Conservation (phyloP, 2,329 filamentous ascomycete species). For the Macroventuria anomochaeta region DNA sequence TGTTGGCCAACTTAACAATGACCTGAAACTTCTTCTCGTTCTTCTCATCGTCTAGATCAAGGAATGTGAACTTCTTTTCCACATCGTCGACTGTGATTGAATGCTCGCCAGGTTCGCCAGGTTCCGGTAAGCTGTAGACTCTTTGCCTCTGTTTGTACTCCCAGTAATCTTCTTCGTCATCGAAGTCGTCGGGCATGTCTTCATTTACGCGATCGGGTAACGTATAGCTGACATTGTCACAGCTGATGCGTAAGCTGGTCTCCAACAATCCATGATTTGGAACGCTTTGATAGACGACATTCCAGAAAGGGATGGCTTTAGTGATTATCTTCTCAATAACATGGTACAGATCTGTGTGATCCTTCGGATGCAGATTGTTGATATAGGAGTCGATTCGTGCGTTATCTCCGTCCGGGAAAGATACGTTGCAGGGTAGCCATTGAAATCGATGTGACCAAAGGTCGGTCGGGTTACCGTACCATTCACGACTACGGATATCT, state of each 20-base stretch:
- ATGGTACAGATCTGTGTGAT: slow-evolving; percentile 22
- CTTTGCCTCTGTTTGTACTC: neutral
- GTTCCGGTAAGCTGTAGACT: slow-evolving; percentile 9
- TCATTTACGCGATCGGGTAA: slow-evolving; percentile 1
- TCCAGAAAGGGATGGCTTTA: slow-evolving; percentile 26
- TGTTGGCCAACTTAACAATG: slow-evolving; percentile 66
- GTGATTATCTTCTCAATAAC: slow-evolving; percentile 29
- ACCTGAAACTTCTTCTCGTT: slow-evolving; percentile 53
- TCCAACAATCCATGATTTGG: neutral
- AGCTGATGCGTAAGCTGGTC: neutral
- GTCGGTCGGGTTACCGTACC: neutral
- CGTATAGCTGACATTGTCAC: neutral
- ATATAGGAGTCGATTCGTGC: slow-evolving; percentile 55
- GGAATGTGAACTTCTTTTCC: slow-evolving; percentile 11
- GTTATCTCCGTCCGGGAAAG: slow-evolving; percentile 41
- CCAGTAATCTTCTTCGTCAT: neutral
- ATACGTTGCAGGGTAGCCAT: slow-evolving; percentile 59
- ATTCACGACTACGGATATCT: too few relatives aligned
- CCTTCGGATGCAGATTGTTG: slow-evolving; percentile 60
- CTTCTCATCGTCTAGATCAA: neutral
- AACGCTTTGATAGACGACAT: slow-evolving; percentile 11
- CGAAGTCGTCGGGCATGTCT: neutral
- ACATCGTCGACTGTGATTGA: slow-evolving; percentile 1
- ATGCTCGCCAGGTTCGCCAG: neutral
- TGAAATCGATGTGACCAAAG: slow-evolving; percentile 50